Percentiles rank a stretch among this genome's conserved stretches.
phyloP scores from a whole-genome alignment of 106 monocot genomes.

The Apostasia shenzhenica region DNA sequence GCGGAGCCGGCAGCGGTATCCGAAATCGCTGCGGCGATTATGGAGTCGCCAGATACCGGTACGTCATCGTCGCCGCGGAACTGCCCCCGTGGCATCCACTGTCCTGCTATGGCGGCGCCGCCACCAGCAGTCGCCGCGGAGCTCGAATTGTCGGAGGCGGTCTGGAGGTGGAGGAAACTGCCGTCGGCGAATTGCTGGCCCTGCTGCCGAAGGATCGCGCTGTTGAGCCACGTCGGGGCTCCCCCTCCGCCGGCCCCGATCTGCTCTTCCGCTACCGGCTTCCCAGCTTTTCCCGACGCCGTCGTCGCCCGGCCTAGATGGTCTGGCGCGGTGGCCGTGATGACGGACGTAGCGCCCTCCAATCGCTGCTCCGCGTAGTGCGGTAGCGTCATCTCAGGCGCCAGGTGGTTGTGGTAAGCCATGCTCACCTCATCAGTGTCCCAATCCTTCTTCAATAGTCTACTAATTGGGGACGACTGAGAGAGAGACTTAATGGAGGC shows the following conservation, averaged over 20 bases:
- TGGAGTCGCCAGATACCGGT: slow-evolving; percentile 18
- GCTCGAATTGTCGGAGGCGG: slow-evolving; percentile 15
- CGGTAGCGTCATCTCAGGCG: slow-evolving; percentile 3
- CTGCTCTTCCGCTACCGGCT: neutral
- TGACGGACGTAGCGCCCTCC: neutral
- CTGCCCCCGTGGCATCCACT: neutral
- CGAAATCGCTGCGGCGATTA: slow-evolving; percentile 22
- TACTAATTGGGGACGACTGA: too few relatives aligned
- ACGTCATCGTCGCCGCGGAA: slow-evolving; percentile 12
- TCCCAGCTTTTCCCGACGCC: neutral
- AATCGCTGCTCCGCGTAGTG: slow-evolving; percentile 2
- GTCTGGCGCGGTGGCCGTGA: neutral
- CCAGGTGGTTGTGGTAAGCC: slow-evolving; percentile 12
- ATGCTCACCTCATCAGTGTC: slow-evolving; percentile 8
- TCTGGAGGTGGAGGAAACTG: slow-evolving; percentile 48
- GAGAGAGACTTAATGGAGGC: too few relatives aligned
- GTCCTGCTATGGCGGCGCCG: neutral
- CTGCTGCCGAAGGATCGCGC: slow-evolving; percentile 35
- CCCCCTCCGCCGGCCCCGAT: neutral
- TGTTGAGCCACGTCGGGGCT: slow-evolving; percentile 43
- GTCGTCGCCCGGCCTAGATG: neutral
- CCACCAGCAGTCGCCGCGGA: slow-evolving; percentile 3
- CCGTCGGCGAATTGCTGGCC: slow-evolving; percentile 27
- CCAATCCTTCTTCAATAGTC: too few relatives aligned
- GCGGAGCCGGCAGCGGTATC: slow-evolving; percentile 4